A percentile compares a stretch with the other conserved stretches of the same genome.
Conservation (phyloP, 1,284 basidiomycete species). For the Cryptococcus jaspeensis region DNA sequence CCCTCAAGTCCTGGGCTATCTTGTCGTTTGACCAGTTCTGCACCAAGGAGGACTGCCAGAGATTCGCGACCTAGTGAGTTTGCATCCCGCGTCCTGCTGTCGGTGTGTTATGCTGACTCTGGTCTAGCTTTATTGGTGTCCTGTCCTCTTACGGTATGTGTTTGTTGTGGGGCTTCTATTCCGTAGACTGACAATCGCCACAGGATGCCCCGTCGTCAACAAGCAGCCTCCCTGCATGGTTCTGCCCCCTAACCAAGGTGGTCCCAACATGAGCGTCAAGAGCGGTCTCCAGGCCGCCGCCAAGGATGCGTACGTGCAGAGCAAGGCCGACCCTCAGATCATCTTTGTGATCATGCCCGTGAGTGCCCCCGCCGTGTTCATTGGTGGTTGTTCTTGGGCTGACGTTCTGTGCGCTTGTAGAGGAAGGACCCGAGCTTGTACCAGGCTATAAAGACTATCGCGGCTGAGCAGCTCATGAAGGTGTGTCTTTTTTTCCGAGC, state of each 20-base stretch:
- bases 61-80: too few relatives aligned
- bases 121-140: conserved; percentile 17
- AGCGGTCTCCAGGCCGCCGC: conserved; percentile 27
- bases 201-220: conserved; percentile 34
- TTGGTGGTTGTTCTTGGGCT: background rate
- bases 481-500: conserved; percentile 1
- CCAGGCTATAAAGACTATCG: conserved; percentile 50
- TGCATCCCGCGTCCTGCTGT: background rate
- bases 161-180: background rate
- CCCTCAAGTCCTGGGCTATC: conserved; percentile 49
- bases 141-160: conserved; percentile 23
- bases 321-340: conserved; percentile 43
- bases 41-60: background rate
- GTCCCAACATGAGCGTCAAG: conserved; percentile 21
- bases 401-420: conserved; percentile 7
- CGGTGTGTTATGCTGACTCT: too few relatives aligned
- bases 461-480: conserved; percentile 22
- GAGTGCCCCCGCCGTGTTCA: conserved; percentile 8
- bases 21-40: conserved; percentile 37
- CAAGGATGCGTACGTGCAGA: conserved; percentile 30
- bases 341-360: conserved; percentile 46
- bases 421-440: conserved; percentile 47
- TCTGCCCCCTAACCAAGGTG: conserved; percentile 8
- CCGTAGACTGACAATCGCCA: conserved; percentile 1
- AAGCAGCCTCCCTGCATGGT: conserved; percentile 6